Base-by-base conservation (phyloP, 371 early-diverging fungal species). In the Rhizopus stolonifer region DNA sequence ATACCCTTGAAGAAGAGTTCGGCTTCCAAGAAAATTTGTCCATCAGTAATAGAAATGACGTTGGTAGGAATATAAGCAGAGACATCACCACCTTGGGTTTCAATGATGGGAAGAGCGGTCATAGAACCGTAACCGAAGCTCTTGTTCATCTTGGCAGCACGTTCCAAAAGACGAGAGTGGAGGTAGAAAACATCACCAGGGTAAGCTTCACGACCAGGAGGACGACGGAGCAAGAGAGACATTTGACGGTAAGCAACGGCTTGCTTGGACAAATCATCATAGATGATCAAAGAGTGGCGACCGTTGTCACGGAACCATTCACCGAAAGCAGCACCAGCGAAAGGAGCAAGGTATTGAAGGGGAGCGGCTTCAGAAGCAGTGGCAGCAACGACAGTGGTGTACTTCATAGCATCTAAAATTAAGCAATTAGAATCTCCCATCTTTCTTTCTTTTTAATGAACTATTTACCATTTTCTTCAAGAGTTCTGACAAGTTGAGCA, bases 1-100 rank as follows among this genome's bases (percentile, higher is more conserved):
- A 94, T 81, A 89, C 91, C 94, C 90, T 95, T 96, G 91, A 95
- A 96, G 91, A 96, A 96, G 54, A 96, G 85, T 79, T 96, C 95
- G 52, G 96, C 94, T 83, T 96, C 96, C 84, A 96, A 86, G 92
- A 96, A 69, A 31, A 69, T 69, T 57, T 69, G 96, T 34, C 96
- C 96, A 80, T 96, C 96, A 59, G 96, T 96, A 67, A 96, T 96
- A 80, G 94, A 94, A 92, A 96, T 96, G 69, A 96, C 95, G 85
- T 96, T 96, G 74, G 96, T 96, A 58, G 96, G 96, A 82, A 96
- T 96, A 83, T 96, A 96, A 43, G 96, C 96, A 62, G 95, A 94
- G 72, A 96, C 96, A 87, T 94, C 96, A 79, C 96, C 96, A 83
- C 96, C 96, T 84, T 95, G 94, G 67, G 96, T 96, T 79, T 96